Percentiles rank a stretch among this genome's conserved stretches.
Conservation (phyloP, 352 stramenopile genomes). For the Phytopythium vexans region DNA sequence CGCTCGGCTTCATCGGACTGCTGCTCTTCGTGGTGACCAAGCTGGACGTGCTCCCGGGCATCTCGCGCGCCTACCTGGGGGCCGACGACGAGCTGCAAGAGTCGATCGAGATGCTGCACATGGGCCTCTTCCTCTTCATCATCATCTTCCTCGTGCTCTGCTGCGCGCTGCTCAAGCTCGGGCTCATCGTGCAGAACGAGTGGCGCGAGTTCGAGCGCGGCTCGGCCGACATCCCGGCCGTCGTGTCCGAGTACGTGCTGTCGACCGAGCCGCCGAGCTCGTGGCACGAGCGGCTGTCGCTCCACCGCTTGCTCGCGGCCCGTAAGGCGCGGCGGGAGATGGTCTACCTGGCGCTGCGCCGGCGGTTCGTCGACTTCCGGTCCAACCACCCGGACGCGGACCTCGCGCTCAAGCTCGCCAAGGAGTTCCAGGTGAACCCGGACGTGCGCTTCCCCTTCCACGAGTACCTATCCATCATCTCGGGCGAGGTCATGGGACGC, state of each 20-base stretch:
- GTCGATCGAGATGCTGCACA: conserved; percentile 75
- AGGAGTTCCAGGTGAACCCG: conserved; percentile 61
- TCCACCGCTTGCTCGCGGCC: conserved; percentile 20
- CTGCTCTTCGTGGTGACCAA: conserved; percentile 66
- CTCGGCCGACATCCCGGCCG: conserved; percentile 40
- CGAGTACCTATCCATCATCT: conserved; percentile 77
- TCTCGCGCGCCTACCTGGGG: conserved; percentile 42
- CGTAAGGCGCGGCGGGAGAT: conserved; percentile 52
- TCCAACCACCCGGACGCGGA: conserved; percentile 64
- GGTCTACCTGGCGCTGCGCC: conserved; percentile 56
- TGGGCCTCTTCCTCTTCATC: conserved; percentile 82
- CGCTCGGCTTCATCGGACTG: conserved; percentile 65
- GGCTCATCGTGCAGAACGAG: conserved; percentile 57
- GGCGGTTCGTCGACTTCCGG: conserved; percentile 65
- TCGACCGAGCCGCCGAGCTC: conserved; percentile 38
- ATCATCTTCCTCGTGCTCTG: conserved; percentile 77
- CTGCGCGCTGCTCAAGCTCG: conserved; percentile 55
- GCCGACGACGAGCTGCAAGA: conserved; percentile 51
- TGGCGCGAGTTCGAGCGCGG: conserved; percentile 73
- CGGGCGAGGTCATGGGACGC: conserved; percentile 63
- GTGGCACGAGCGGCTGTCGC: conserved; percentile 35
- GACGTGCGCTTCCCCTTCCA: conserved; percentile 69
- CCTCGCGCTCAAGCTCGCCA: conserved; percentile 32
- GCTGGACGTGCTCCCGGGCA: conserved; percentile 43
- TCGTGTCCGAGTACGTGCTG: conserved; percentile 60